Evolutionary conservation across 116 monocot species (phyloP).

Genomic region (Iris pallida): DNA sequence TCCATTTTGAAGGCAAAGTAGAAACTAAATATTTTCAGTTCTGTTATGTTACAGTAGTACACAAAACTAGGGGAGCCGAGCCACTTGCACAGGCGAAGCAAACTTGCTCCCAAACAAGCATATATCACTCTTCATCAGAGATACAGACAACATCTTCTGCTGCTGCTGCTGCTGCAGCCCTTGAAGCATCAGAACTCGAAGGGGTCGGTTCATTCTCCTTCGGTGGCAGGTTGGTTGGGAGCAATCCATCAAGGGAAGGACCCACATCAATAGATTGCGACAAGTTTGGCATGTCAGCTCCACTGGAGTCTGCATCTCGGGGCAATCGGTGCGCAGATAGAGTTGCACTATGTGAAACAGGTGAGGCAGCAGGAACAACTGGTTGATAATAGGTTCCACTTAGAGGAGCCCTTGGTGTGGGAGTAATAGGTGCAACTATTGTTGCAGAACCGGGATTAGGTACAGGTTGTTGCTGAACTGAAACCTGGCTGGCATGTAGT

Average conservation of each 20-base stretch:
- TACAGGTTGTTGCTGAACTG: conserved; percentile 2
- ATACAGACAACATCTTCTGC: conserved; percentile 21
- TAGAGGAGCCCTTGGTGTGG: not conserved
- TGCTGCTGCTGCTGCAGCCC: not conserved
- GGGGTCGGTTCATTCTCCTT: not conserved
- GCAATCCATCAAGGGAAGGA: not conserved
- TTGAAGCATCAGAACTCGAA: not conserved
- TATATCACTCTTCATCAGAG: conserved; percentile 22
- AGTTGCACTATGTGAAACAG: not conserved
- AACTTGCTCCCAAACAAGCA: not conserved
- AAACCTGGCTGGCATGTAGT: not conserved
- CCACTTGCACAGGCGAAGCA: not conserved
- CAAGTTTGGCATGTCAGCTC: not conserved
- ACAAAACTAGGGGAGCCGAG: too few species aligned
- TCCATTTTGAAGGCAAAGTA: too few species aligned
- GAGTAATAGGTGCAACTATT: not conserved
- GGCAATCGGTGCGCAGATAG: not conserved
- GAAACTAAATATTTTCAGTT: too few species aligned
- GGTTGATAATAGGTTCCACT: not conserved
- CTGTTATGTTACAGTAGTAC: too few species aligned
- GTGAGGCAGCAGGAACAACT: not conserved
- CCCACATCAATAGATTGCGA: not conserved
- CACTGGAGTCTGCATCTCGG: not conserved
- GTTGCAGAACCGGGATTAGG: not conserved
- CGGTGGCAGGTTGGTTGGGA: not conserved